phyloP scores from a whole-genome alignment of 2,329 filamentous ascomycete genomes.

The Neofusicoccum sp. region DNA sequence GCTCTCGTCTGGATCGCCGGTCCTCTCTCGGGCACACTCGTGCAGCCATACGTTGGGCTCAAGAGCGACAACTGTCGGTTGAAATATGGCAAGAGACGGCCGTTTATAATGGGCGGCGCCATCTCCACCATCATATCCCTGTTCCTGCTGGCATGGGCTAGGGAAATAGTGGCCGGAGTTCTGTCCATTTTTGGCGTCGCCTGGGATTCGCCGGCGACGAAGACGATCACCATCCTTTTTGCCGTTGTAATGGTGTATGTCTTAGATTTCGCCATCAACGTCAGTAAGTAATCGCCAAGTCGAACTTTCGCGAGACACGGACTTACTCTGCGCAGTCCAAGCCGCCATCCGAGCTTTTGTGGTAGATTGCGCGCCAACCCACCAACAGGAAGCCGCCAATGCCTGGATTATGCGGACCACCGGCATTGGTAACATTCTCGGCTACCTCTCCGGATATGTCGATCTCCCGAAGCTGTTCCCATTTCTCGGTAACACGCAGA shows the following conservation, averaged over 20 bases:
- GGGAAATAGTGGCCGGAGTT: constrained; percentile 60
- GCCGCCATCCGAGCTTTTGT: constrained; percentile 89
- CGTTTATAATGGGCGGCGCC: constrained; percentile 53
- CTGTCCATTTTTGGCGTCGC: constrained; percentile 70
- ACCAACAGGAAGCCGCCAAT: constrained; percentile 92
- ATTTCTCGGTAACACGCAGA: constrained; percentile 84
- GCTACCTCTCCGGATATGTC: constrained; percentile 83
- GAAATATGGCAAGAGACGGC: constrained; percentile 50
- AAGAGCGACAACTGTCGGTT: constrained; percentile 52
- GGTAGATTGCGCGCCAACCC: constrained; percentile 84
- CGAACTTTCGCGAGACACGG: not conserved
- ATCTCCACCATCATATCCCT: constrained; percentile 50
- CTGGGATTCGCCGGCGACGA: constrained; percentile 62
- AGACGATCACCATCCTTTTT: constrained; percentile 66
- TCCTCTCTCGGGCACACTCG: constrained; percentile 52
- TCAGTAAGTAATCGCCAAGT: constrained; percentile 54
- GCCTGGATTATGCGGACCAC: constrained; percentile 87
- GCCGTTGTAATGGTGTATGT: constrained; percentile 87
- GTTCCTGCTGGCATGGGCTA: constrained; percentile 51
- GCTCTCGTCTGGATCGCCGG: constrained; percentile 57
- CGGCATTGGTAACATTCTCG: constrained; percentile 85
- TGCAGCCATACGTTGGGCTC: constrained; percentile 55
- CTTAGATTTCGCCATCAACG: constrained; percentile 93
- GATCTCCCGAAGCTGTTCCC: constrained; percentile 72
- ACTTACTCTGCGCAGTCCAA: constrained; percentile 60